Conservation (phyloP, 306 rosid genomes). For the Pachyrhizus erosus region DNA sequence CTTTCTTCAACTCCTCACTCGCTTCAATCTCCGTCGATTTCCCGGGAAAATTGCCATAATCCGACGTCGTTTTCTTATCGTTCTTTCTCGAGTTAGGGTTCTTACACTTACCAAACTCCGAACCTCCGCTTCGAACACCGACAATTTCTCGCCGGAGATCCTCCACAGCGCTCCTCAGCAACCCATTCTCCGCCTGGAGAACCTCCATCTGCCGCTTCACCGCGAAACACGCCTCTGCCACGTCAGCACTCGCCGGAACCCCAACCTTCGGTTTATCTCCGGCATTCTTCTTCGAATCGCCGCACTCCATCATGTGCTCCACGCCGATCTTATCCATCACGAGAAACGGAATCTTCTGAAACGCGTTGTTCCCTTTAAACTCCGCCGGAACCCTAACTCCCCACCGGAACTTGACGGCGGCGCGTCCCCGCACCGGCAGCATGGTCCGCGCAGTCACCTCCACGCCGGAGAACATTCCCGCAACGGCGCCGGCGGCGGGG, state of each 20-base stretch:
- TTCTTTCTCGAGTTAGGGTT: slow-evolving; percentile 44
- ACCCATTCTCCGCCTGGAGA: slow-evolving; percentile 69
- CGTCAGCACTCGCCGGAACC: slow-evolving; percentile 47
- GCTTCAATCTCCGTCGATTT: slow-evolving; percentile 47
- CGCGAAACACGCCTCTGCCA: slow-evolving; percentile 65
- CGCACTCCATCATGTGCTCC: slow-evolving; percentile 73
- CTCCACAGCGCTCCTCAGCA: slow-evolving; percentile 74
- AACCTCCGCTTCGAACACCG: not conserved
- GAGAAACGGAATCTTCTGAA: slow-evolving; percentile 72
- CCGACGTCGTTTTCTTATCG: slow-evolving; percentile 54
- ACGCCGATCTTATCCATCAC: slow-evolving; percentile 91
- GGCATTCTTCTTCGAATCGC: slow-evolving; percentile 45
- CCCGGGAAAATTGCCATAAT: slow-evolving; percentile 43
- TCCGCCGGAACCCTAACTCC: slow-evolving; percentile 83
- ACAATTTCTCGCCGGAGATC: slow-evolving; percentile 74
- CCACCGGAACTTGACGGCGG: slow-evolving; percentile 77
- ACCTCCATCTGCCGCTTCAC: slow-evolving; percentile 78
- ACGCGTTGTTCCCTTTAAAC: slow-evolving; percentile 42
- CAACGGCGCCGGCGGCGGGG: slow-evolving; percentile 43
- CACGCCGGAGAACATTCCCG: slow-evolving; percentile 62
- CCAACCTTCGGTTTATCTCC: slow-evolving; percentile 12
- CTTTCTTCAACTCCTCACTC: slow-evolving; percentile 67
- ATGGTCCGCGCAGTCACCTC: slow-evolving; percentile 76
- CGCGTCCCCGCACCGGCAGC: slow-evolving; percentile 62
- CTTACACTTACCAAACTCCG: slow-evolving; percentile 45